Percentiles rank a stretch among this genome's conserved stretches.
phyloP scores from a whole-genome alignment of 106 monocot genomes.

The Acorus gramineus region DNA sequence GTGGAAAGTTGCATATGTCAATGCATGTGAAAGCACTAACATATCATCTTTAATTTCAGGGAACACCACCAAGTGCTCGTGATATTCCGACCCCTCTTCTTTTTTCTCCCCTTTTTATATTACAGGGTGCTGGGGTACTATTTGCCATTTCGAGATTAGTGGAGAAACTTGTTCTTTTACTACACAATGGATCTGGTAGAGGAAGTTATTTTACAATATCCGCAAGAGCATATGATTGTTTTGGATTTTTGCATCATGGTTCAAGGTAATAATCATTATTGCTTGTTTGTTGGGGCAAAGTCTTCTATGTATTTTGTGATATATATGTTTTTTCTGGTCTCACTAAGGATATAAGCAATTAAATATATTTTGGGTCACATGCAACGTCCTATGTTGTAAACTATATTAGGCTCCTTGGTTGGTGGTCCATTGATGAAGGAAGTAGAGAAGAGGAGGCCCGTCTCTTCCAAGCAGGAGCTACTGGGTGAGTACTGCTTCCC shows the following conservation, averaged over 20 bases:
- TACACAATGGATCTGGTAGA: constrained; percentile 41
- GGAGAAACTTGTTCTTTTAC: constrained; percentile 72
- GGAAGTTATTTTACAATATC: constrained; percentile 55
- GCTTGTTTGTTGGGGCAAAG: background rate
- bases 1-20: no score
- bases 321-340: background rate
- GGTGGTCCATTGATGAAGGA: constrained; percentile 99
- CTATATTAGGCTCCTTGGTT: constrained; percentile 58
- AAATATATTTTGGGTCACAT: no score
- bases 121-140: constrained; percentile 80
- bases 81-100: constrained; percentile 60
- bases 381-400: no score
- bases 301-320: background rate
- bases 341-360: no score
- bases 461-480: constrained; percentile 46
- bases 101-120: constrained; percentile 74
- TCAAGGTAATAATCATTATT: constrained; percentile 45
- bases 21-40: background rate
- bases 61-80: constrained; percentile 65
- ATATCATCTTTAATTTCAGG: constrained; percentile 30
- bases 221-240: constrained; percentile 58
- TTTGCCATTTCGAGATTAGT: constrained; percentile 67
- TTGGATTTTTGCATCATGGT: constrained; percentile 86
- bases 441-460: constrained; percentile 96
- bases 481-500: constrained; percentile 30